Evolutionary conservation across 306 rosid species (phyloP).

Genomic region (Quercus ilex): DNA sequence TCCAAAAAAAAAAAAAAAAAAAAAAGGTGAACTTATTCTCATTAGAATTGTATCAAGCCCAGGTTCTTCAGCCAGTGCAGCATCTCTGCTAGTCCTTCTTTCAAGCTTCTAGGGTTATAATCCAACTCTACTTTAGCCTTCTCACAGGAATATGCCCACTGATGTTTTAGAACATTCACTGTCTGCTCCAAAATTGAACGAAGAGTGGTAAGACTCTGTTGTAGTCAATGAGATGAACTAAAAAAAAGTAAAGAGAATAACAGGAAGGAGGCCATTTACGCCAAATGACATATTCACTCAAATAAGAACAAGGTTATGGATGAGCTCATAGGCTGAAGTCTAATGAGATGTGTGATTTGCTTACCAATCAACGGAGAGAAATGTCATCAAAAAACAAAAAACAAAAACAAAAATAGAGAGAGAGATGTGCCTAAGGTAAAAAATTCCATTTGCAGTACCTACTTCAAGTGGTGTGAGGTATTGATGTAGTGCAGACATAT

Average conservation of each 20-base stretch:
- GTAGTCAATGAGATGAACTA: not conserved
- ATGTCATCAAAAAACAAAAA: no score
- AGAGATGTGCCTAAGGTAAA: not conserved
- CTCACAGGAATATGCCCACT: conserved; percentile 74
- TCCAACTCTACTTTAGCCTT: conserved; percentile 50
- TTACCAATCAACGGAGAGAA: not conserved
- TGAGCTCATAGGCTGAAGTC: not conserved
- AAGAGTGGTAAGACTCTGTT: not conserved
- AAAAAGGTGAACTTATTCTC: not conserved
- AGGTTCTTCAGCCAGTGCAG: conserved; percentile 67
- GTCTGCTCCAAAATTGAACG: conserved; percentile 51
- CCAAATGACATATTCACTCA: not conserved
- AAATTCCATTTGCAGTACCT: not conserved
- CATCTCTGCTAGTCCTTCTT: conserved; percentile 76
- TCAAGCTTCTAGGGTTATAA: conserved; percentile 64
- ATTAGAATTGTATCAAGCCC: conserved; percentile 54
- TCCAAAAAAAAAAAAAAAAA: not conserved
- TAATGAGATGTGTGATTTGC: not conserved
- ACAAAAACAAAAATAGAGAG: not conserved
- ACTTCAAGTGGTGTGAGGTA: not conserved
- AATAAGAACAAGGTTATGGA: not conserved
- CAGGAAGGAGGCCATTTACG: not conserved
- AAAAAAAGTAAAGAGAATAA: not conserved
- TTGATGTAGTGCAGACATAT: not conserved
- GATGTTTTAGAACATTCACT: conserved; percentile 61